phyloP scores from a whole-genome alignment of 495 filamentous ascomycete genomes.

The Cercophora samala region DNA sequence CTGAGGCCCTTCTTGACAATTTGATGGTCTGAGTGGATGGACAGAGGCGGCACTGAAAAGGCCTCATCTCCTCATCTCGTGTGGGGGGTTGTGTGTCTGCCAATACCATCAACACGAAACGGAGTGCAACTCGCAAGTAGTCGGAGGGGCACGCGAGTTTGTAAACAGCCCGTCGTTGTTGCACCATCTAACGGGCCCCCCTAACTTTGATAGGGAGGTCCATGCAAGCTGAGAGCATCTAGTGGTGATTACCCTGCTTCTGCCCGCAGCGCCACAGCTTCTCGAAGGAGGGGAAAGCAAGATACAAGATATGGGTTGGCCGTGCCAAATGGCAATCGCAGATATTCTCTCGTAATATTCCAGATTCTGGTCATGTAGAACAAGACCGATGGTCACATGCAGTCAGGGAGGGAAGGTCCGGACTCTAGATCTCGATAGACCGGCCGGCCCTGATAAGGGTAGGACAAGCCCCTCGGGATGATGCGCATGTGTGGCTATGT shows the following conservation, averaged over 20 bases:
- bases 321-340: background rate
- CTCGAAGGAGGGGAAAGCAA: conserved; percentile 1
- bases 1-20: background rate
- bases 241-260: background rate
- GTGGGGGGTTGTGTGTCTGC: background rate
- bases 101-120: background rate
- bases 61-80: background rate
- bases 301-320: background rate
- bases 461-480: background rate
- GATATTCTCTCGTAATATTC: background rate
- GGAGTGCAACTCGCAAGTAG: background rate
- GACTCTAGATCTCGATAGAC: background rate
- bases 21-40: background rate
- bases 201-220: conserved; percentile 13
- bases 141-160: background rate
- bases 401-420: background rate
- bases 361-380: background rate
- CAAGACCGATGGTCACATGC: background rate
- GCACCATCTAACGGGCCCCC: background rate
- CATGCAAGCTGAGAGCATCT: background rate
- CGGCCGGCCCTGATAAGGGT: background rate
- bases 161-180: background rate
- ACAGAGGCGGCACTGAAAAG: background rate
- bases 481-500: background rate
- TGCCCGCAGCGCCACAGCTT: conserved; percentile 2